Evolutionary conservation across 306 rosid species (phyloP).

Genomic region (Calophaca sinica): DNA sequence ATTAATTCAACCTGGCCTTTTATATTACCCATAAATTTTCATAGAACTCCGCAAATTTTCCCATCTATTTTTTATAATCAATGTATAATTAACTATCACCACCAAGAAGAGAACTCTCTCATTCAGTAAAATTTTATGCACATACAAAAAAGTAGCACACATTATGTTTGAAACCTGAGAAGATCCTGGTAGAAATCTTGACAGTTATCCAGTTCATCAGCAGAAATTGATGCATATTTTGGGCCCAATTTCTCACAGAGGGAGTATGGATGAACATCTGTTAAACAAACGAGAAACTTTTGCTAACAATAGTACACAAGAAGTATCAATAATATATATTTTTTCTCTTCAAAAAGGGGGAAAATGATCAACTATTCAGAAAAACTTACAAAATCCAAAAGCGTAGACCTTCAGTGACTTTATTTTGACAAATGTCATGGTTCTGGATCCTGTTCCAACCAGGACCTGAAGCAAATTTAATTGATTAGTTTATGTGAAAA

Average conservation of each 20-base stretch:
- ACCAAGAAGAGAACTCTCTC: slow-evolving; percentile 8
- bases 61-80: slow-evolving; percentile 12
- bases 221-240: slow-evolving; percentile 80
- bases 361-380: slow-evolving; percentile 37
- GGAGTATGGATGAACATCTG: slow-evolving; percentile 86
- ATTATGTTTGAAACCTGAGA: slow-evolving; percentile 71
- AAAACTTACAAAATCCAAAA: slow-evolving; percentile 93
- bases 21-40: not conserved
- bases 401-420: slow-evolving; percentile 92
- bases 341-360: slow-evolving; percentile 16
- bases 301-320: slow-evolving; percentile 32
- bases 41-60: slow-evolving; percentile 14
- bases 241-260: slow-evolving; percentile 88
- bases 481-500: slow-evolving; percentile 20
- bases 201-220: slow-evolving; percentile 65
- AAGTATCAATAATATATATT: slow-evolving; percentile 9
- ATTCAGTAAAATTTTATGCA: slow-evolving; percentile 25
- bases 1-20: not conserved
- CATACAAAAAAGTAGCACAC: slow-evolving; percentile 21
- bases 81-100: slow-evolving; percentile 15
- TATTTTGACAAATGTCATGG: slow-evolving; percentile 79
- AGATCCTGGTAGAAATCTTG: slow-evolving; percentile 83
- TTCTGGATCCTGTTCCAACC: slow-evolving; percentile 92
- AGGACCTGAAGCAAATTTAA: slow-evolving; percentile 69
- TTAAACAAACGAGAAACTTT: slow-evolving; percentile 31